A percentile compares a stretch with the other conserved stretches of the same genome.
These are phyloP conservation scores for Thermothielavioides terrestris DNA, from an alignment of 495 filamentous ascomycete genomes.

Conservation along the genomic window DNA sequence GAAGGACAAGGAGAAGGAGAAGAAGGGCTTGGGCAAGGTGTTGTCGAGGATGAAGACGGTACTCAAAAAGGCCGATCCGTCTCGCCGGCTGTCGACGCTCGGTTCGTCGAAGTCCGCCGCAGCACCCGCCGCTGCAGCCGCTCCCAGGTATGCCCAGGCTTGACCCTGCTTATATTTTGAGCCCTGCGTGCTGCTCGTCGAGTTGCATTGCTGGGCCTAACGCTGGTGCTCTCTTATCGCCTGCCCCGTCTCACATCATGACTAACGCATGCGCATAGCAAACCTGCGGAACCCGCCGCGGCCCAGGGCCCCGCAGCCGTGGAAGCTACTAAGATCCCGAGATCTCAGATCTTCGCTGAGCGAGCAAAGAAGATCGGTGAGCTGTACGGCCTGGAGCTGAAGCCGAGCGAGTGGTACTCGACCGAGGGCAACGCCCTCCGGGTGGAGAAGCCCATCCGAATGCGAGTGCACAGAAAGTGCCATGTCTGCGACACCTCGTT, in stretches of 20 bases:
- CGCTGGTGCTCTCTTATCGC: no score
- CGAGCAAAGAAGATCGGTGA: slow-evolving; percentile 63
- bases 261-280: slow-evolving; percentile 27
- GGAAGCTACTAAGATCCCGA: slow-evolving; percentile 32
- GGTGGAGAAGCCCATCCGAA: slow-evolving; percentile 81
- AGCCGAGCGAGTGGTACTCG: slow-evolving; percentile 59
- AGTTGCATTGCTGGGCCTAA: no score
- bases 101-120: slow-evolving; percentile 14
- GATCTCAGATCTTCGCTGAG: slow-evolving; percentile 52
- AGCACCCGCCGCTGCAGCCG: slow-evolving; percentile 10
- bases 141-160: slow-evolving; percentile 29
- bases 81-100: slow-evolving; percentile 24
- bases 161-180: not conserved
- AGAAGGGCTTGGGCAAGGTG: slow-evolving; percentile 54
- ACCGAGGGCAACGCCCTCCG: slow-evolving; percentile 53
- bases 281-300: slow-evolving; percentile 16
- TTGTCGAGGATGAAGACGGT: slow-evolving; percentile 57
- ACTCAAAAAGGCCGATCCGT: slow-evolving; percentile 43
- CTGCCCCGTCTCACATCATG: not conserved
- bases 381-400: slow-evolving; percentile 63
- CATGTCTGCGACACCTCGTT: slow-evolving; percentile 66
- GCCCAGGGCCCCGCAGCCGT: slow-evolving; percentile 16
- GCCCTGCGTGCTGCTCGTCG: no score
- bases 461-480: slow-evolving; percentile 80
- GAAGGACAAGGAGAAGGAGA: slow-evolving; percentile 43